These are phyloP conservation scores for Sutorius eximius DNA, from an alignment of 1,284 basidiomycete genomes.

Conservation along the genomic window DNA sequence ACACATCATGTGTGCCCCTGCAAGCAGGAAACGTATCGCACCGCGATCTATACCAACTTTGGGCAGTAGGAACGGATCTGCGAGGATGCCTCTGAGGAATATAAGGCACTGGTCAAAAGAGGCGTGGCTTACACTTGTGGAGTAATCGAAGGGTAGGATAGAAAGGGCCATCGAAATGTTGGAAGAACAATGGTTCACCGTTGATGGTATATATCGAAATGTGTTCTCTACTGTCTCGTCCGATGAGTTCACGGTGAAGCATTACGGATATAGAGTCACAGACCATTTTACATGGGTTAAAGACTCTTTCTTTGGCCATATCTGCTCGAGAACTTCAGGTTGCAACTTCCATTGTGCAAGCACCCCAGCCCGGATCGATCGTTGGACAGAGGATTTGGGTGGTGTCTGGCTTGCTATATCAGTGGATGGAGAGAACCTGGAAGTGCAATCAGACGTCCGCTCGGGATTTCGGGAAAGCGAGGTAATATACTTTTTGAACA, in stretches of 20 bases:
- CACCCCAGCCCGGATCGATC: constrained; percentile 80
- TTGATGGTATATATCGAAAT: constrained; percentile 90
- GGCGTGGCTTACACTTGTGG: constrained; percentile 77
- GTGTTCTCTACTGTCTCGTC: constrained; percentile 81
- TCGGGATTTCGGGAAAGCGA: not conserved
- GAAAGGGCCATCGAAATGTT: constrained; percentile 94
- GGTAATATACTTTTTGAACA: constrained; percentile 36
- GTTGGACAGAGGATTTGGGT: constrained; percentile 92
- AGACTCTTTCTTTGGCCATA: constrained; percentile 99
- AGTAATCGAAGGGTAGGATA: constrained; percentile 86
- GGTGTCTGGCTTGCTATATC: constrained; percentile 94
- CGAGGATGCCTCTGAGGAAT: not conserved
- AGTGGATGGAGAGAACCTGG: constrained; percentile 80
- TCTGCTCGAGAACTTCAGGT: constrained; percentile 79
- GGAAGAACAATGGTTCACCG: constrained; percentile 89
- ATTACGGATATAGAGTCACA: constrained; percentile 31
- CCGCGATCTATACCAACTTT: constrained; percentile 92
- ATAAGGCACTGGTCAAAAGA: not conserved
- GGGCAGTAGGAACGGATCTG: constrained; percentile 90
- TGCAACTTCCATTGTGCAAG: constrained; percentile 86
- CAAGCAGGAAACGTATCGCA: constrained; percentile 95
- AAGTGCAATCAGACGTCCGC: constrained; percentile 10
- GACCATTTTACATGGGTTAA: constrained; percentile 94
- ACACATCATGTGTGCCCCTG: constrained; percentile 95
- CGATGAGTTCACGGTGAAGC: constrained; percentile 6